A percentile compares a stretch with the other conserved stretches of the same genome.
phyloP scores from a whole-genome alignment of 192 early-diverging fungal species.

The Podila verticillata region DNA sequence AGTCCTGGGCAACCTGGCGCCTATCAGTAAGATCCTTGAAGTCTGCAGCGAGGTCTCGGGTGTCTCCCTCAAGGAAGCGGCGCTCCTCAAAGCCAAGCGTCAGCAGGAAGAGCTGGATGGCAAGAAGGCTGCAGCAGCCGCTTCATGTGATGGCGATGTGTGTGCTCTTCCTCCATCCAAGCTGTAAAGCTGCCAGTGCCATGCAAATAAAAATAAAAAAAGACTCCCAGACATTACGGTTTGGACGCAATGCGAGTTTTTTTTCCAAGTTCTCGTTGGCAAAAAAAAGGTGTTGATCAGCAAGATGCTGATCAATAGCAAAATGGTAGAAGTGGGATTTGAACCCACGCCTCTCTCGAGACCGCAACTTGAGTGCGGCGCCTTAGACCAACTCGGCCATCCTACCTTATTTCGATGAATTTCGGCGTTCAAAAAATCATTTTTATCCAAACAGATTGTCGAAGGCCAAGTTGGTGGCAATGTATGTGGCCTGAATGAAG shows the following conservation, averaged over 20 bases:
- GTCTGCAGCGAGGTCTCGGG: conserved; percentile 51
- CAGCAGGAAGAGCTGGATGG: conserved; percentile 30
- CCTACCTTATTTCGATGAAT: conserved; percentile 34
- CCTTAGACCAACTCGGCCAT: conserved; percentile 82
- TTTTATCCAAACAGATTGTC: no score
- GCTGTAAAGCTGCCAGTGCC: not conserved
- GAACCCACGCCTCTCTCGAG: conserved; percentile 82
- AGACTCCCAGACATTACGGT: no score
- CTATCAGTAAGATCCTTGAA: conserved; percentile 51
- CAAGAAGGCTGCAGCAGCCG: conserved; percentile 7
- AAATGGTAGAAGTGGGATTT: conserved; percentile 70
- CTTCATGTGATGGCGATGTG: conserved; percentile 20
- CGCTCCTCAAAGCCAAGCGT: conserved; percentile 1
- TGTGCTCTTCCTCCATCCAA: conserved; percentile 26
- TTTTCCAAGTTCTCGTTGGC: not conserved
- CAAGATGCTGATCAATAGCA: no score
- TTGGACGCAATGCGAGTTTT: not conserved
- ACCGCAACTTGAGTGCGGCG: conserved; percentile 85
- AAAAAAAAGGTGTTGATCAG: not conserved
- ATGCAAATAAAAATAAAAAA: not conserved
- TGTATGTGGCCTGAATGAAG: no score
- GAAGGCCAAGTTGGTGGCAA: not conserved
- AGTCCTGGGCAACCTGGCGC: conserved; percentile 51
- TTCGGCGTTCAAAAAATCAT: not conserved
- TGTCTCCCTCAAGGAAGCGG: conserved; percentile 10